phyloP scores from a whole-genome alignment of 2,329 filamentous ascomycete genomes.

The Xylaria sp. region DNA sequence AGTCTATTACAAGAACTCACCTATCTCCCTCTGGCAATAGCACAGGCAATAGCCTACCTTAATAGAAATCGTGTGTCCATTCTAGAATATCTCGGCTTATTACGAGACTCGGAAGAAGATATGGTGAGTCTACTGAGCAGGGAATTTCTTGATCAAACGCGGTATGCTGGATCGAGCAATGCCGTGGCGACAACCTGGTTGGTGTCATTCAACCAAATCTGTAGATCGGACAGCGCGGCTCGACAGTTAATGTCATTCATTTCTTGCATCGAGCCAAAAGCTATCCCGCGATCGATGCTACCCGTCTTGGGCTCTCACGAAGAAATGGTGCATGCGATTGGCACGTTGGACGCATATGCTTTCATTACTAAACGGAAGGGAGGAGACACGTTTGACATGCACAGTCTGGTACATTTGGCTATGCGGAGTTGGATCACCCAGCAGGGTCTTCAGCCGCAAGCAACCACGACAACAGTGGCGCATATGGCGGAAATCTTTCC shows the following conservation, averaged over 20 bases:
- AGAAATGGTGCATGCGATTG: slow-evolving; percentile 46
- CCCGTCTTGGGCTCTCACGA: slow-evolving; percentile 37
- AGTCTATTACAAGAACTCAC: slow-evolving; percentile 51
- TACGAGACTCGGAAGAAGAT: slow-evolving; percentile 49
- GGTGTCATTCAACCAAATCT: slow-evolving; percentile 56
- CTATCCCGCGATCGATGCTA: slow-evolving; percentile 53
- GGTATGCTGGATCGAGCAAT: slow-evolving; percentile 49
- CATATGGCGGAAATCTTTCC: too few species aligned
- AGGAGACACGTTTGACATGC: slow-evolving; percentile 51
- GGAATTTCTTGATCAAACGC: slow-evolving; percentile 51
- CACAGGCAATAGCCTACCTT: slow-evolving; percentile 57
- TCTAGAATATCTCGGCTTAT: slow-evolving; percentile 51
- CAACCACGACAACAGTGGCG: too few species aligned
- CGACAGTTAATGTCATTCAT: slow-evolving; percentile 54
- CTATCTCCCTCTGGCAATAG: slow-evolving; percentile 56
- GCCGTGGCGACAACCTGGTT: slow-evolving; percentile 54
- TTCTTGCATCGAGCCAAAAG: slow-evolving; percentile 54
- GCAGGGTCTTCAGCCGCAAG: too few species aligned
- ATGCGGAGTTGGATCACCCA: slow-evolving; percentile 23
- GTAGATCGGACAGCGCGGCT: slow-evolving; percentile 45
- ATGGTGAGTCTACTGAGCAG: slow-evolving; percentile 49
- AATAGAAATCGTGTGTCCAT: slow-evolving; percentile 48
- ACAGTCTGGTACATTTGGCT: slow-evolving; percentile 53
- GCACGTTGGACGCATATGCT: slow-evolving; percentile 49
- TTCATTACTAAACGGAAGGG: slow-evolving; percentile 48